Percentiles rank a stretch among this genome's conserved stretches.
Conservation (phyloP, 2,329 filamentous ascomycete species). For the Didymella lethalis region DNA sequence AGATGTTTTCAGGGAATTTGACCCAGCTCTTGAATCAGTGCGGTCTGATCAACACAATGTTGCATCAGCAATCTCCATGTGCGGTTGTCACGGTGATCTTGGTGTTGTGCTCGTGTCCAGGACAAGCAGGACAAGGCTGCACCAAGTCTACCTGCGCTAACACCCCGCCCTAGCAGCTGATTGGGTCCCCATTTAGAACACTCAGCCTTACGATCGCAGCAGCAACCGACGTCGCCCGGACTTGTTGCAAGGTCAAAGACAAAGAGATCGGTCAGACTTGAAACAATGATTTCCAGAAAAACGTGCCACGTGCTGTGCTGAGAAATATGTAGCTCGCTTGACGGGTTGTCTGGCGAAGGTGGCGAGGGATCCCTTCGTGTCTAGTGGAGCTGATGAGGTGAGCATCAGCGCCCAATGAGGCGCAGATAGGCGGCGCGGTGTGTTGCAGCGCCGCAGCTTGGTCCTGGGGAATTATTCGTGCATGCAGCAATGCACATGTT, state of each 20-base stretch:
- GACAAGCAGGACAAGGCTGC: not conserved
- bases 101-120: slow-evolving; percentile 5
- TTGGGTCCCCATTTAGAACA: slow-evolving; percentile 6
- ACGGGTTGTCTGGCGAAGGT: slow-evolving; percentile 3
- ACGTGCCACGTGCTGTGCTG: slow-evolving; percentile 12
- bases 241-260: slow-evolving; percentile 7
- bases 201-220: slow-evolving; percentile 11
- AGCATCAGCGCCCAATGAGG: slow-evolving; percentile 13
- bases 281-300: slow-evolving; percentile 1
- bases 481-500: not conserved
- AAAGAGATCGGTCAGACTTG: not conserved
- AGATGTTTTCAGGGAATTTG: no score
- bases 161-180: not conserved
- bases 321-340: slow-evolving; percentile 3
- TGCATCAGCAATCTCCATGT: not conserved
- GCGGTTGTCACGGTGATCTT: not conserved
- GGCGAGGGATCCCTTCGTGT: slow-evolving; percentile 18
- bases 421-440: slow-evolving; percentile 3
- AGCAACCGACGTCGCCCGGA: not conserved
- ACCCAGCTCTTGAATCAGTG: no score
- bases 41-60: no score
- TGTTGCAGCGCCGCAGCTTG: slow-evolving; percentile 2
- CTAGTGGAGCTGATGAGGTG: slow-evolving; percentile 19
- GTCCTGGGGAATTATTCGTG: slow-evolving; percentile 1
- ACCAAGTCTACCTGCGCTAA: slow-evolving; percentile 5